Conservation (phyloP, 2,329 filamentous ascomycete species). For the Xylariales sp. region DNA sequence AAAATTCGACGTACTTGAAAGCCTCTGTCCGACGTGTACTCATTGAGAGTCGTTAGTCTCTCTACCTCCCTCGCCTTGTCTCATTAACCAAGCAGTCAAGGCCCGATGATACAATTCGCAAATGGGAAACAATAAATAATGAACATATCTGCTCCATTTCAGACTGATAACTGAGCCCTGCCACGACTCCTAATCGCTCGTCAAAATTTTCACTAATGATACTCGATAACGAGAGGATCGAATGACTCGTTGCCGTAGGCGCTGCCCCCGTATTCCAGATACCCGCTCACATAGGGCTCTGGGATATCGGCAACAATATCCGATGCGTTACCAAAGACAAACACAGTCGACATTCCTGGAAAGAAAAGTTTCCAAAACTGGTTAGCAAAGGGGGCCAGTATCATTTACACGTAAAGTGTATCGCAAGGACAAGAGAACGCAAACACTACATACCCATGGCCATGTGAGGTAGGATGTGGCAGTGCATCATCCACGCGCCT, state of each 20-base stretch:
- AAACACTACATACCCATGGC: conserved; percentile 53
- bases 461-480: conserved; percentile 55
- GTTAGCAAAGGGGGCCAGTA: conserved; percentile 2
- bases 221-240: conserved; percentile 24
- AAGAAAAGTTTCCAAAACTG: conserved; percentile 2
- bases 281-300: conserved; percentile 30
- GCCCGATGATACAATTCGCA: no score
- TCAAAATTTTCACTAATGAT: conserved; percentile 2
- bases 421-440: conserved; percentile 13
- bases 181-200: neutral
- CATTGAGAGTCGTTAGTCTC: no score
- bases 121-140: neutral
- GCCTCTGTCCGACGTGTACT: no score
- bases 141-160: no score
- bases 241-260: conserved; percentile 37
- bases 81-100: neutral
- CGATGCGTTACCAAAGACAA: conserved; percentile 33
- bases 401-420: no score
- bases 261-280: conserved; percentile 38
- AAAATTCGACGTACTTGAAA: no score
- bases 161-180: neutral
- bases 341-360: conserved; percentile 35
- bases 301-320: conserved; percentile 29
- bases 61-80: no score
- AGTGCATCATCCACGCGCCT: conserved; percentile 61